A percentile compares a stretch with the other conserved stretches of the same genome.
Evolutionary conservation across 176 grass and related monocot genomes (phyloP).

Genomic region (Phoenix dactylifera): DNA sequence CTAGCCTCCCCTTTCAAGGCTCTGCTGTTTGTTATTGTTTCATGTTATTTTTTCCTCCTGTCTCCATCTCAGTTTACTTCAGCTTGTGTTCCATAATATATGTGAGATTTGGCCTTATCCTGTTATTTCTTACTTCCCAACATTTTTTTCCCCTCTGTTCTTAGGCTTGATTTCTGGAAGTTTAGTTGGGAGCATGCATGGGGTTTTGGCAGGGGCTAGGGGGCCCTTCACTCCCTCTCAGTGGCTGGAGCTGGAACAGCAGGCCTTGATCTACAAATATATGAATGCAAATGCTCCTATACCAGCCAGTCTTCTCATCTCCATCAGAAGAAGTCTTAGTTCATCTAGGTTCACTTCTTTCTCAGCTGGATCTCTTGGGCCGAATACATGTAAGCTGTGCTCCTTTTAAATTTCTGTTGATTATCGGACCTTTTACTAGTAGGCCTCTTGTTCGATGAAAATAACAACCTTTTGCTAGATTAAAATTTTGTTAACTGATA

Average conservation of each 20-base stretch:
- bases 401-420: too few relatives aligned
- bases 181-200: conserved; percentile 33
- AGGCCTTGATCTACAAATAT: conserved; percentile 92
- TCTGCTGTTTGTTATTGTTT: too few relatives aligned
- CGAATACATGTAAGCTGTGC: conserved; percentile 4
- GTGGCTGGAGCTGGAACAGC: conserved; percentile 96
- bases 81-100: too few relatives aligned
- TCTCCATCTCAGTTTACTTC: too few relatives aligned
- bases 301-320: conserved; percentile 68
- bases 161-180: conserved; percentile 49
- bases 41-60: too few relatives aligned
- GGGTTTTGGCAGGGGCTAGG: conserved; percentile 57
- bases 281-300: conserved; percentile 69
- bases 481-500: too few relatives aligned
- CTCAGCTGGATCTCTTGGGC: conserved; percentile 7
- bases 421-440: too few relatives aligned
- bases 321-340: conserved; percentile 54
- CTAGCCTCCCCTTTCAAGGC: too few relatives aligned
- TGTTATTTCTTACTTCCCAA: background rate
- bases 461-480: too few relatives aligned
- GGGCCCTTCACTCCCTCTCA: conserved; percentile 89
- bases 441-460: too few relatives aligned
- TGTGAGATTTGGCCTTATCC: too few relatives aligned
- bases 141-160: background rate
- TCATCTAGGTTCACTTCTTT: conserved; percentile 29